Percentiles rank a stretch among this genome's conserved stretches.
phyloP scores from a whole-genome alignment of 73 alveolate genomes.

The Stentor roeselii region DNA sequence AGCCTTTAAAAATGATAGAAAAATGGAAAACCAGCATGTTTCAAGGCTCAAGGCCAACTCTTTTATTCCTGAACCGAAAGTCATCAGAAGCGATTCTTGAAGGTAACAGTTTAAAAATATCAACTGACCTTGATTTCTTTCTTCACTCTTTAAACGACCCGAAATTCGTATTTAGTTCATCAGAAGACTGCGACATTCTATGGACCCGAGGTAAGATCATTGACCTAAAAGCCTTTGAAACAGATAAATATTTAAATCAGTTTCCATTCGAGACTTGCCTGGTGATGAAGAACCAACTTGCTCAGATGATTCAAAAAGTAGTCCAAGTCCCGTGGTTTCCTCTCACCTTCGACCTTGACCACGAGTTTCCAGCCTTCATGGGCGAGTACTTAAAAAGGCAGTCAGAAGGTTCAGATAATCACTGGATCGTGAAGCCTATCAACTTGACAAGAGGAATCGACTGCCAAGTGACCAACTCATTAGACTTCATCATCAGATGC shows the following conservation, averaged over 20 bases:
- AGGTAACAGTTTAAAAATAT: slow-evolving; percentile 39
- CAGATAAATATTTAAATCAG: slow-evolving; percentile 69
- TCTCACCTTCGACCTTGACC: slow-evolving; percentile 76
- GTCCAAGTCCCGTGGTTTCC: slow-evolving; percentile 67
- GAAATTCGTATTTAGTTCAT: slow-evolving; percentile 56
- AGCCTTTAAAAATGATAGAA: slow-evolving; percentile 48
- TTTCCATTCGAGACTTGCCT: slow-evolving; percentile 85
- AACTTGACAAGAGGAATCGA: slow-evolving; percentile 92
- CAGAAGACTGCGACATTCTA: slow-evolving; percentile 70
- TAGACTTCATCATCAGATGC: slow-evolving; percentile 76
- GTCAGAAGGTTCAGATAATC: slow-evolving; percentile 67
- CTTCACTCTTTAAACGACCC: slow-evolving; percentile 64
- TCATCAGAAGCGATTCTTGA: slow-evolving; percentile 35
- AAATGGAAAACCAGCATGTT: slow-evolving; percentile 52
- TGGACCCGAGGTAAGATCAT: slow-evolving; percentile 65
- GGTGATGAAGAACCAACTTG: slow-evolving; percentile 78
- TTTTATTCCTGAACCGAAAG: too few relatives aligned
- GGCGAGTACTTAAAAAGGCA: slow-evolving; percentile 82
- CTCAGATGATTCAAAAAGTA: slow-evolving; percentile 62
- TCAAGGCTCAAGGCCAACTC: slow-evolving; percentile 31
- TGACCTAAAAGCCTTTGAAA: slow-evolving; percentile 50
- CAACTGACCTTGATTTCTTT: slow-evolving; percentile 77
- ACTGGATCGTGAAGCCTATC: slow-evolving; percentile 93
- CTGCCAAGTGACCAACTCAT: slow-evolving; percentile 77
- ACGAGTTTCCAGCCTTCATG: slow-evolving; percentile 83